phyloP scores from a whole-genome alignment of 2,329 filamentous ascomycete genomes.

The Pseudonectria foliicola region DNA sequence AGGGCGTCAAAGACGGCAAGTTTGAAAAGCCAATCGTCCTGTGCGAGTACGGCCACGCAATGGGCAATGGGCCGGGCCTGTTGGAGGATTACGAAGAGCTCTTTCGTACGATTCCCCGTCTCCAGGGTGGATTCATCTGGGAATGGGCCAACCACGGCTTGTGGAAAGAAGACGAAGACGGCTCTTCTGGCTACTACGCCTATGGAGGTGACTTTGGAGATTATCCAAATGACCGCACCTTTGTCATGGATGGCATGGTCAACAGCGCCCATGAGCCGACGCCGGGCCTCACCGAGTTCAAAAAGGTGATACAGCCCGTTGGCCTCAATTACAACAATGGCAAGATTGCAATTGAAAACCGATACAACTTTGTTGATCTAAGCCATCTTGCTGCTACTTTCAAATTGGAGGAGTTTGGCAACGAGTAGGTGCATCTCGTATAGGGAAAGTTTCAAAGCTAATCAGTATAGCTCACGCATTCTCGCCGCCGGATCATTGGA shows the following conservation, averaged over 20 bases:
- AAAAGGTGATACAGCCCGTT: constrained; percentile 52
- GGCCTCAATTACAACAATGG: constrained; percentile 30
- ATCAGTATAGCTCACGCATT: constrained; percentile 7
- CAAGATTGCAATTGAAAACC: constrained; percentile 36
- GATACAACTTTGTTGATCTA: constrained; percentile 42
- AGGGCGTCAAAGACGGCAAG: constrained; percentile 36
- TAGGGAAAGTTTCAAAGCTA: neutral
- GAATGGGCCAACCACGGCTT: constrained; percentile 59
- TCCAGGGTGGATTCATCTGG: constrained; percentile 63
- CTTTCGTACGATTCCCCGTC: constrained; percentile 51
- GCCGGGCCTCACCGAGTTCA: constrained; percentile 49
- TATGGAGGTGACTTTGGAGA: constrained; percentile 60
- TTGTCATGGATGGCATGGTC: constrained; percentile 55
- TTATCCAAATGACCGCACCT: constrained; percentile 51
- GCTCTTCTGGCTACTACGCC: constrained; percentile 48
- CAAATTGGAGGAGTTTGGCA: constrained; percentile 35
- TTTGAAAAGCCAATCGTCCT: constrained; percentile 53
- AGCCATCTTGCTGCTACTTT: constrained; percentile 36
- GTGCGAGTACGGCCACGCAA: constrained; percentile 55
- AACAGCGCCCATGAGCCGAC: constrained; percentile 48
- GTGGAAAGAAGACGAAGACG: constrained; percentile 36
- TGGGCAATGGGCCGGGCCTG: constrained; percentile 68
- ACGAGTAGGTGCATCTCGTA: constrained; percentile 28
- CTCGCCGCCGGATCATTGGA: constrained; percentile 31
- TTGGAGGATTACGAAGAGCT: constrained; percentile 60